Evolutionary conservation across 805 yeast genomes (phyloP), one percentile per base, ranked within the genome.

Genomic region (Cyberlindnera maritima): DNA sequence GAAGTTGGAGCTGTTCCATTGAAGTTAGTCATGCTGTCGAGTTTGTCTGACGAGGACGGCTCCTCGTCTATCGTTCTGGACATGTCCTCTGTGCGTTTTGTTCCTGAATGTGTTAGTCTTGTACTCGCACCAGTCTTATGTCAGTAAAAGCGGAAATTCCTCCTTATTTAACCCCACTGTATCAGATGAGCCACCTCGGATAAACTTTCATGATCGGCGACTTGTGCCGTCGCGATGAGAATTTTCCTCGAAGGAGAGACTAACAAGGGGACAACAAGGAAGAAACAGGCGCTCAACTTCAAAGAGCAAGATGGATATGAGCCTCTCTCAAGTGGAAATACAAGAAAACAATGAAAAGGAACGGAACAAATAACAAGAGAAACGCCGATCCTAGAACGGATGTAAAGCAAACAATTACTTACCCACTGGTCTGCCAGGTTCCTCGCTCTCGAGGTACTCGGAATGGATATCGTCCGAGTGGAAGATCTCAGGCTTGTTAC

Each of bases 401-500:
- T 18, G 20, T 32, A 26, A 19, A 21, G 21, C 4, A 20, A n/a
- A 33, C 29, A 13, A 11, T 15, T 19, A 59, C 63, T 55, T 50
- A 59, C 63, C 63, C 29, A 58, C 63, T 47, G 64, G 61, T 29
- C 44, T 39, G 40, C 62, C 58, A 14, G 62, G 60, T 28, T 50
- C 55, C 25, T 56, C 63, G 31, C 43, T 38, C 48, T 45, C 52
- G 11, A 60, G 47, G 50, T 23, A 60, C 47, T 59, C 64, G 5
- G 63, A 59, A 34, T 56, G 54, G 40, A 60, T 60, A 49, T 60
- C 64, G 43, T 60, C 64, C 10, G 64, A 59, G 47, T 60, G 63
- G 52, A 60, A 58, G 25, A 58, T 51, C 49, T 59, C 63, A 26
- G 64, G 64, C 50, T 60, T 60, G 45, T 52, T 53, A 19, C 64